Base-by-base conservation (phyloP, 2,329 filamentous ascomycete genomes). In the Pseudopyrenochaeta lycopersici region DNA sequence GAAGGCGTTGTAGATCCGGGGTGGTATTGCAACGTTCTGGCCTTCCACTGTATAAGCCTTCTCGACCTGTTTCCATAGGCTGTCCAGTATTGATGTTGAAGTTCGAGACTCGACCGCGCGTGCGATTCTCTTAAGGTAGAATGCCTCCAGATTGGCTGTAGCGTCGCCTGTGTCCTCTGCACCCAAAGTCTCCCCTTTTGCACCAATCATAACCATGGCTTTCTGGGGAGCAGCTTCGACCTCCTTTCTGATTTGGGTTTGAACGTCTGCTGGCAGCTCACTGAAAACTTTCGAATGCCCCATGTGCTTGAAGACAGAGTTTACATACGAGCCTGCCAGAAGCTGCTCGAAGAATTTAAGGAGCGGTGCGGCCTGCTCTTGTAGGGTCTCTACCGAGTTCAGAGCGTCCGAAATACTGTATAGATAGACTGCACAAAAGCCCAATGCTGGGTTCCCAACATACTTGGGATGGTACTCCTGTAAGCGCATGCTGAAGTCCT, bases 1-100 rank as follows among this genome's bases (percentile, higher is more conserved):
- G 51, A 85, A 80, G 7, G 74, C 60, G 49, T 78, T 76, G 56
- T 78, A 82, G 3, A 82, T 50, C 4, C 32, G 41, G 20, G 48
- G 52, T 10, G 73, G 69, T 46, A 76, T 71, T 4, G 47, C 23
- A 12, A 40, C n/a, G 11, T 56, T 61, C 3, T 56, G 48, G 15
- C 57, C 41, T 1, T 46, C 18, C 4, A 27, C 15, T 7, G 54
- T 63, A 32, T 70, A 76, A 7, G 47, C 49, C n/a, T 48, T 17
- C 12, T 58, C 31, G 4, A 59, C 56, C 11, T 70, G 57, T 12
- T 52, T 51, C 72, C 71, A 76, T 2, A 70, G 35, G 1, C 39
- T 15, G 7, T 72, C 63, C n/a, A 76, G 39, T 0, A 10, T 20
- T 6, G 10, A 29, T 11, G 52, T 21, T 21, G 69, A 64, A 10